Evolutionary conservation across 805 yeast genomes (phyloP).

Genomic region (Kuraishia ogatae): DNA sequence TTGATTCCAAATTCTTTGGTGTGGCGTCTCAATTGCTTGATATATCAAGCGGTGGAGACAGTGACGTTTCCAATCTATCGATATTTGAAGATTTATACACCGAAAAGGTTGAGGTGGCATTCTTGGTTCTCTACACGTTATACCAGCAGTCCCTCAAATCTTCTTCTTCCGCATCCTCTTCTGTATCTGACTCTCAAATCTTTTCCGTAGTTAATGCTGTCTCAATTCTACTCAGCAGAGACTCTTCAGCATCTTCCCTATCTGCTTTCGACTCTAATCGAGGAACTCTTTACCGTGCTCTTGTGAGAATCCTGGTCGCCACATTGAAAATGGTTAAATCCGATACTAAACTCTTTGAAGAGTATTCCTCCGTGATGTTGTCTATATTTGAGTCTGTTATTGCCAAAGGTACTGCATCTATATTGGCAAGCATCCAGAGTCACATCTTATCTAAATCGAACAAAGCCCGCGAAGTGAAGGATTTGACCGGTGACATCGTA

Average conservation of each 20-base stretch:
- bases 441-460: conserved; percentile 36
- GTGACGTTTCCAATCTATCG: conserved; percentile 30
- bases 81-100: conserved; percentile 42
- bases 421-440: conserved; percentile 51
- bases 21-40: conserved; percentile 41
- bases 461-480: conserved; percentile 11
- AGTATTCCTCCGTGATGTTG: conserved; percentile 41
- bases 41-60: conserved; percentile 37
- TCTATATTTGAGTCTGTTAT: conserved; percentile 56
- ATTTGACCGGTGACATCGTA: conserved; percentile 15
- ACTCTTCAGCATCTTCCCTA: conserved; percentile 7
- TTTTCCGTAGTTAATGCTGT: conserved; percentile 33
- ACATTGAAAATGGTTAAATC: conserved; percentile 34
- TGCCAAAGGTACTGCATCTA: conserved; percentile 53
- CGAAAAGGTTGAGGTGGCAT: conserved; percentile 59
- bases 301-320: conserved; percentile 50
- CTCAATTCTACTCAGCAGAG: conserved; percentile 36
- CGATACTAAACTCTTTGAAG: conserved; percentile 30
- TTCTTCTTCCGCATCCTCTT: conserved; percentile 14
- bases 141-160: conserved; percentile 15
- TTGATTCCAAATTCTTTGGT: conserved; percentile 23
- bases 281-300: conserved; percentile 39
- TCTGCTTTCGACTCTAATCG: conserved; percentile 29
- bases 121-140: conserved; percentile 39
- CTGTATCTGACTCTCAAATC: conserved; percentile 24